Base-by-base conservation (phyloP, 2,329 filamentous ascomycete species). In the Podosphaera fusca region DNA sequence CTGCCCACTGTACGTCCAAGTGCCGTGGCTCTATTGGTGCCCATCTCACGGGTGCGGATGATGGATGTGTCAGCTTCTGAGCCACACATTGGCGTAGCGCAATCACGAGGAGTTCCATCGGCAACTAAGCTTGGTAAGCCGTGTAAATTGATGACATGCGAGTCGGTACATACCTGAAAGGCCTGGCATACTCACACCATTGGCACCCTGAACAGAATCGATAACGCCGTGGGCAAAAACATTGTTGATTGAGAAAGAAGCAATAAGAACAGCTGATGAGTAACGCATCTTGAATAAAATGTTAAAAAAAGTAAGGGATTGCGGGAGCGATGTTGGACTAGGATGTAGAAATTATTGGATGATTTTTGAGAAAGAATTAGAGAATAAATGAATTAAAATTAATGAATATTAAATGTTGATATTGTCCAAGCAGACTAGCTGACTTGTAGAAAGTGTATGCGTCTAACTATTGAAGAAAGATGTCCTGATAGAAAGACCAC, bases 1-100 rank as follows among this genome's bases (percentile, higher is more conserved):
- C 74, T 75, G 59, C 73, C 76, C 64, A 78, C 68, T 55, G 80
- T 84, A 61, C 79, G 77, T 62, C 81, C 81, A n/a, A 85, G 74
- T 55, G 81, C 73, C 38, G 73, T 74, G 40, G 77, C 78, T 62
- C 74, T 72, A 63, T 70, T 71, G 54, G 70, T 74, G 45, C 70
- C 69, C 58, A 84, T 73, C 69, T 84, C 81, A 10, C 71, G 68
- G 59, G 76, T 69, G 42, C 80, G 77, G 69, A 84, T 82, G 71
- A 84, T 82, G 67, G 80, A 73, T n/a, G 81, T 84, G 65, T 85
- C 81, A 59, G 75, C 78, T 67, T 84, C 76, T n/a, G 80, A 75
- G 58, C 81, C 81, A 65, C 80, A 84, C 51, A 67, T 61, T 62
- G 80, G 78, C 63, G 71, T 72, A 55, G 76, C 72, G 68, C 80